Evolutionary conservation across 345 rosid species (phyloP), one percentile per base, ranked within the genome.

Genomic region (Populus davidiana): DNA sequence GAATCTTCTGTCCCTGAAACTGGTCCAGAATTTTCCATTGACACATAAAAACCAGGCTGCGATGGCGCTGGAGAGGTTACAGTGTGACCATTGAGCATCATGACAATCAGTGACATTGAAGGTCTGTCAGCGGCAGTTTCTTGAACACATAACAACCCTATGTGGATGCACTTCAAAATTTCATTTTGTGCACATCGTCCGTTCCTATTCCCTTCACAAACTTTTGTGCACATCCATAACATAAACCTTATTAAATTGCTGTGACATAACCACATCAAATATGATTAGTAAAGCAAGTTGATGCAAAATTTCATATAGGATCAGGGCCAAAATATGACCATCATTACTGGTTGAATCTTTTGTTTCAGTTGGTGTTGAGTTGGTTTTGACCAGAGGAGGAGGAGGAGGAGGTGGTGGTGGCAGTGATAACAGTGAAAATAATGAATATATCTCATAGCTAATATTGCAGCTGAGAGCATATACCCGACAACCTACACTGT

Each of bases 381-480:
- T 33, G 35, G 35, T 33, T 31, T 33, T 33, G 35, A 33, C 5
- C 35, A 33, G 35, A 31, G 49, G 29, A 5, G 27, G 49, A 31
- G 49, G 29, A 8, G 62, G 63, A 8, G 50, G 69, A 69, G 73
- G 81, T 5, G 83, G 64, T 2, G 21, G 33, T 5, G 69, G 38
- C 11, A 79, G 63, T 25, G 75, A 12, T 21, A 75, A 67, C 38
- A n/a, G 38, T 17, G 5, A 33, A 70, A 67, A 79, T 77, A 87
- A 83, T 18, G 78, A 7, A 73, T 81, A 80, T 17, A 62, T 49
- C 78, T 88, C 87, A 71, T 74, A 82, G 23, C 87, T 78, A 38
- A 86, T 63, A 67, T 77, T 63, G 74, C 89, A 88, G 54, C 87
- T 84, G 54, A 67, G 39, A 8, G 85, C 23, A 25, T 36, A 61